Conservation (phyloP, 306 rosid genomes). For the Lagenaria siceraria region DNA sequence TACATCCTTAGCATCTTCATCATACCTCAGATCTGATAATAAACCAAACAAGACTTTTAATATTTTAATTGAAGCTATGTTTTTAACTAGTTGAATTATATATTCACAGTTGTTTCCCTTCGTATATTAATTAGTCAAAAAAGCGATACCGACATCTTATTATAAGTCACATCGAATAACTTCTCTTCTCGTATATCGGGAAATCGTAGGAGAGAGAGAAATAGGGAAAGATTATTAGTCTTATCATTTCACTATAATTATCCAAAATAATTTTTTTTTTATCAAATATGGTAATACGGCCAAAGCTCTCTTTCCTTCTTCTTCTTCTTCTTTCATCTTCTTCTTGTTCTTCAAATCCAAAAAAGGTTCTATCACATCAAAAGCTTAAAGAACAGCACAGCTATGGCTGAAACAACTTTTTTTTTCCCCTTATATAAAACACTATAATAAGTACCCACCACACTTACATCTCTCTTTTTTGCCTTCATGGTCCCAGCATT, state of each 20-base stretch:
- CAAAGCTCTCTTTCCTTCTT: constrained; percentile 6
- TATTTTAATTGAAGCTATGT: no score
- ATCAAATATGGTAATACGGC: constrained; percentile 23
- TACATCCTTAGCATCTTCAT: no score
- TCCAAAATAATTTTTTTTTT: neutral
- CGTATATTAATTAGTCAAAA: no score
- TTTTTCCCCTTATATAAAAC: neutral
- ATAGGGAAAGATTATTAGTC: constrained; percentile 15
- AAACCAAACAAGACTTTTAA: no score
- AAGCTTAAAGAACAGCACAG: neutral
- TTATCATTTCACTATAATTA: constrained; percentile 20
- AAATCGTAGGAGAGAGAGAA: neutral
- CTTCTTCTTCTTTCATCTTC: neutral
- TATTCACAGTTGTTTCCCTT: no score
- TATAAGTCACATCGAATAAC: neutral
- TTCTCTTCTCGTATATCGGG: neutral
- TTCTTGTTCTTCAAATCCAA: neutral
- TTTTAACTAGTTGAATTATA: neutral
- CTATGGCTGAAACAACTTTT: constrained; percentile 20
- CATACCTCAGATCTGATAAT: no score
- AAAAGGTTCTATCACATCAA: neutral
- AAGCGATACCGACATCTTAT: neutral
- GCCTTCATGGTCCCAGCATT: constrained; percentile 53
- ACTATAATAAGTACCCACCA: constrained; percentile 5
- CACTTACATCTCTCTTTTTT: constrained; percentile 14